Evolutionary conservation across 2,329 filamentous ascomycete genomes (phyloP), one percentile per base, ranked within the genome.

Genomic region (Polytolypa hystricis): DNA sequence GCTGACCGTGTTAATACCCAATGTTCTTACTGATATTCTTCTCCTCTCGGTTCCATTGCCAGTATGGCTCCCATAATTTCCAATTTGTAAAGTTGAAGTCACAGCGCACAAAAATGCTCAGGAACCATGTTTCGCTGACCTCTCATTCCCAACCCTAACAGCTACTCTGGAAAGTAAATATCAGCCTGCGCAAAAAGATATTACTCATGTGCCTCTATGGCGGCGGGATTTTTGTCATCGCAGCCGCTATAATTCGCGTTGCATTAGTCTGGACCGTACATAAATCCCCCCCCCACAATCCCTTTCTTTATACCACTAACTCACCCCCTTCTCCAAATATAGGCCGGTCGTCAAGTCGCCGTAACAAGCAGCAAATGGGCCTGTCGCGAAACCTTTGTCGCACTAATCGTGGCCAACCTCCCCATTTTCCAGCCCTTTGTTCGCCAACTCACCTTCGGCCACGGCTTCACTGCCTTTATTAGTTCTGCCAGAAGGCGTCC

Each of bases 11-110:
- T 60, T 69, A 37, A 53, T 64, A 5, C 56, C 67, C 34, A 76
- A 75, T 42, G 60, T 74, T 4, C 35, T 62, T 2, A 77, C 73
- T 3, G 74, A 77, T 42, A 30, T 73, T 1, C 77, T 75, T 40
- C 58, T 77, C 10, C 64, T 77, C 37, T 64, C 64, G 14, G 74
- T 77, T 16, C 71, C 72, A 0, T 55, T 77, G 3, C 71, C 72
- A 1, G 70, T 75, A 50, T 41, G 49, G 42, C 15, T 7, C 11
- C 32, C n/a, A n/a, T n/a, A n/a, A n/a, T n/a, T n/a, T n/a, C n/a
- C n/a, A n/a, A n/a, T n/a, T n/a, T n/a, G n/a, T n/a, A n/a, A n/a
- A n/a, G n/a, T n/a, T n/a, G n/a, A n/a, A n/a, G n/a, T n/a, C n/a
- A n/a, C n/a, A n/a, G n/a, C n/a, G n/a, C n/a, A n/a, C n/a, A n/a